Percentiles rank a stretch among this genome's conserved stretches.
phyloP scores from a whole-genome alignment of 257 asterid species.

The Euphrasia confusa region DNA sequence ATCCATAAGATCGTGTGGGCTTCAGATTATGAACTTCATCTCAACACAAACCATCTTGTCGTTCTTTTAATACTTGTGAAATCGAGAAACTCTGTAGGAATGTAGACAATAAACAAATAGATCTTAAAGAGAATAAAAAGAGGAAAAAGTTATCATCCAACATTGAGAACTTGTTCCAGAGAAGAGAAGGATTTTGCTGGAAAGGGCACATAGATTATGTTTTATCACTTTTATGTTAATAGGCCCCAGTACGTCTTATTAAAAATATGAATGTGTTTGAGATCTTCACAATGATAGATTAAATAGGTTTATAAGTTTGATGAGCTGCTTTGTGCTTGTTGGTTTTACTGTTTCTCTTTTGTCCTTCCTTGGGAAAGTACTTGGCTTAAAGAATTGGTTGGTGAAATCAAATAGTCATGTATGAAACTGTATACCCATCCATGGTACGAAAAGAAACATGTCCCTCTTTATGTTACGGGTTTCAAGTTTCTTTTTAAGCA shows the following conservation, averaged over 20 bases:
- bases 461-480: neutral
- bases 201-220: neutral
- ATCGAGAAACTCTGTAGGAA: constrained; percentile 4
- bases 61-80: neutral
- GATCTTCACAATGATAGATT: constrained; percentile 6
- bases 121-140: neutral
- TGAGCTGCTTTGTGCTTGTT: constrained; percentile 14
- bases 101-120: too few species aligned
- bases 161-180: neutral
- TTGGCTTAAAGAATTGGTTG: too few species aligned
- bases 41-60: too few species aligned
- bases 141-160: neutral
- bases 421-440: too few species aligned
- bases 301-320: neutral
- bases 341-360: constrained; percentile 4
- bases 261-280: constrained; percentile 1
- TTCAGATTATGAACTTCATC: too few species aligned
- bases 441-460: too few species aligned
- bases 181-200: constrained; percentile 8
- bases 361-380: neutral
- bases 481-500: neutral
- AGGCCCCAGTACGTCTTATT: neutral
- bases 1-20: too few species aligned
- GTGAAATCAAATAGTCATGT: too few species aligned
- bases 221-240: neutral